Evolutionary conservation across 2,329 filamentous ascomycete genomes (phyloP).

Genomic region (Cladophialophora yegresii): DNA sequence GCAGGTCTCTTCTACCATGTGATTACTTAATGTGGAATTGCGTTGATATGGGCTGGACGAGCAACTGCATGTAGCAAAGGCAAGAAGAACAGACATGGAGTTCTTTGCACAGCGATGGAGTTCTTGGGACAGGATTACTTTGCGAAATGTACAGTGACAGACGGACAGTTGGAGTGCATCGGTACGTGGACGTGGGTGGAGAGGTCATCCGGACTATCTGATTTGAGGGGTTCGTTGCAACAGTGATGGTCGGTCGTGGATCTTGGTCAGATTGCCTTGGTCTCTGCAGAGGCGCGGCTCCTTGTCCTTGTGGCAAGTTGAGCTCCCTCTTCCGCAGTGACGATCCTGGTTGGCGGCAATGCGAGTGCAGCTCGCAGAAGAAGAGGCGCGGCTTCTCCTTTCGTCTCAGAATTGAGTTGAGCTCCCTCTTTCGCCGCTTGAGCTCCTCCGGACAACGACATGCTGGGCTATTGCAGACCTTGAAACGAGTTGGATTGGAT

Average conservation of each 20-base stretch:
- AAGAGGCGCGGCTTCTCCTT: conserved; percentile 7
- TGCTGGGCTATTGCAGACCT: background rate
- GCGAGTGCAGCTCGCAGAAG: background rate
- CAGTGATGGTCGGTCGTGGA: background rate
- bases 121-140: conserved; percentile 11
- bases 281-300: conserved; percentile 1
- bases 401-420: conserved; percentile 1
- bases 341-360: background rate
- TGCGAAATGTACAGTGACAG: conserved; percentile 17
- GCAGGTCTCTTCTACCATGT: background rate
- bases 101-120: conserved; percentile 4
- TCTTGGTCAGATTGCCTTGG: conserved; percentile 3
- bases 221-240: background rate
- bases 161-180: conserved; percentile 17
- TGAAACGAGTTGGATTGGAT: background rate
- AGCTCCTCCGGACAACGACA: conserved; percentile 2
- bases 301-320: background rate
- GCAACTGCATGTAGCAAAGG: conserved; percentile 5
- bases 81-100: background rate
- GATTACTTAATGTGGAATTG: background rate
- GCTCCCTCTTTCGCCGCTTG: background rate
- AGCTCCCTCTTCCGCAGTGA: no score
- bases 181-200: background rate
- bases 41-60: background rate
- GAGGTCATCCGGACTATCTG: background rate